Conservation (phyloP, 306 rosid genomes). For the Phaseolus lunatus region DNA sequence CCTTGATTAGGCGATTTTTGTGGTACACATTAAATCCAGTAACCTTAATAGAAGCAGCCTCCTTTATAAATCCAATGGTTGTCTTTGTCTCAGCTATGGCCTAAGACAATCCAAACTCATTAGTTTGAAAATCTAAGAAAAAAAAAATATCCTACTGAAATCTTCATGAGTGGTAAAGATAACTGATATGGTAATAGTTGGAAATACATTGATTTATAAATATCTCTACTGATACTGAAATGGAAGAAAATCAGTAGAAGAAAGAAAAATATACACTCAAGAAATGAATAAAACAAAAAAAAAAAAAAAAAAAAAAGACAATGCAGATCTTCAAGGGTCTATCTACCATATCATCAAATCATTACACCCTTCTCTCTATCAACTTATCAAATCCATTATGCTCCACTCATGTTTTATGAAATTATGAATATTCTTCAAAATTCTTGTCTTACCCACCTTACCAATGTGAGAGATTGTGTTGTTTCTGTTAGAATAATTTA, state of each 20-base stretch:
- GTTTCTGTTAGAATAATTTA: no score
- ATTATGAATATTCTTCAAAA: neutral
- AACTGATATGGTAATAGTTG: neutral
- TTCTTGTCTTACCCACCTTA: constrained; percentile 7
- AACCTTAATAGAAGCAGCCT: constrained; percentile 67
- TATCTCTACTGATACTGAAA: neutral
- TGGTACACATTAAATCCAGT: constrained; percentile 88
- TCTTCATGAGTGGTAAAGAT: neutral
- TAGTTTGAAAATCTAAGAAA: constrained; percentile 9
- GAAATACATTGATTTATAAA: constrained; percentile 21
- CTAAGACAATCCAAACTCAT: constrained; percentile 52
- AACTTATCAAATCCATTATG: neutral
- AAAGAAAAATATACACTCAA: constrained; percentile 18
- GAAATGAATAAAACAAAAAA: neutral
- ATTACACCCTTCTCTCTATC: neutral
- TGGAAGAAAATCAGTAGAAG: constrained; percentile 14
- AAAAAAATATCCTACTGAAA: neutral
- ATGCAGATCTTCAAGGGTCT: constrained; percentile 2
- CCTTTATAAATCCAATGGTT: constrained; percentile 84
- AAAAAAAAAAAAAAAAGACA: neutral
- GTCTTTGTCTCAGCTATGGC: constrained; percentile 61
- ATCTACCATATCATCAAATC: neutral
- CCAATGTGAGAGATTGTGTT: neutral
- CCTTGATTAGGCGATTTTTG: constrained; percentile 96
- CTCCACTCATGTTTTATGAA: neutral